Base-by-base conservation (phyloP, 495 filamentous ascomycete genomes). In the Cudoniella acicularis region DNA sequence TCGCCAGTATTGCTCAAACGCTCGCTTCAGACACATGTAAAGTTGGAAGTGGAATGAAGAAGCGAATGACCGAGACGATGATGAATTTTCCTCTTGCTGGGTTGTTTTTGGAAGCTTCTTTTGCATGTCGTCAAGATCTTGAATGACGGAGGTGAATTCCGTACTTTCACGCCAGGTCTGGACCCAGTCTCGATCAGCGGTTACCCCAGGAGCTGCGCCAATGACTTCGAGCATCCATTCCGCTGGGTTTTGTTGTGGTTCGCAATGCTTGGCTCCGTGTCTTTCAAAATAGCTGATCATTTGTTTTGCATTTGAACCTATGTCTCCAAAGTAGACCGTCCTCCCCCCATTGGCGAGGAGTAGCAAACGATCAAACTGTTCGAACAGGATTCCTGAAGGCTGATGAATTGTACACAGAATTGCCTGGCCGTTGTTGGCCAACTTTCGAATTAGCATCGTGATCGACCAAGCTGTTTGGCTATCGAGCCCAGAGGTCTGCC, bases 401-500 rank as follows among this genome's bases (percentile, higher is more conserved):
- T 69, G 67, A 64, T 69, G 67, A 36, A 66, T 62, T 3, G 67
- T 67, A 22, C 59, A 54, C 4, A 73, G 59, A 17, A 89, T 80
- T 6, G 84, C 83, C 67, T 89, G 84, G 8, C 87, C 83, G 45
- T 75, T 75, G 52, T 82, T 76, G 0, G 86, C 82, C 1, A 90
- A 75, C 63, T 87, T 89, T 2, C 81, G 67, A 20, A 90, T 69
- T 67, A 88, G 85, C 8, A 80, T 73, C n/a, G 84, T 75, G 10
- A 86, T 86, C 56, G 83, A 83, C 64, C 76, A 88, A 10, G 87
- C 85, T 20, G 83, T 78, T 47, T 83, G 78, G 1, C 77, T 77
- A 60, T 90, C 87, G 10, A 90, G 79, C 53, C 86, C 87, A 13
- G 83, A 86, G 2, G 86, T 89, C 2, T n/a, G n/a, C n/a, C n/a